Evolutionary conservation across 2,329 filamentous ascomycete species (phyloP).

Genomic region (Aureobasidium melanogenum): DNA sequence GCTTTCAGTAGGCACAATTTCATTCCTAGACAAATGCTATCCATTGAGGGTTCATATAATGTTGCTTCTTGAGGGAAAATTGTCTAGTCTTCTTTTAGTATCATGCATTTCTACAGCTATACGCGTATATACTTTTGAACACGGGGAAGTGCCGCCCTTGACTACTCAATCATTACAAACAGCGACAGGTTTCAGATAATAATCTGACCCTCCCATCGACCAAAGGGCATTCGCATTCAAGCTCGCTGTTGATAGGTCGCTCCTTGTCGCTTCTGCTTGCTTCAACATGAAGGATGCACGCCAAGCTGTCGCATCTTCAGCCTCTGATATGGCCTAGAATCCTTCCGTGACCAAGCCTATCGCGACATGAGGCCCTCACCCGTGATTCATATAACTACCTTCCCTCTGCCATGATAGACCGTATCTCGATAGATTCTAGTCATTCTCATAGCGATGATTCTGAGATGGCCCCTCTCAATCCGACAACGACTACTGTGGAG

Average conservation of each 20-base stretch:
- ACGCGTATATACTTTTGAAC: too few relatives aligned
- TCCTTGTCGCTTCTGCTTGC: neutral
- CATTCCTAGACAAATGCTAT: too few relatives aligned
- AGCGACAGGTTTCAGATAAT: too few relatives aligned
- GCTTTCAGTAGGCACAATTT: too few relatives aligned
- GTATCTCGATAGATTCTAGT: neutral
- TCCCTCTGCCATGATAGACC: neutral
- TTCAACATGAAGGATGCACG: neutral
- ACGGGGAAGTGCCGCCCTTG: too few relatives aligned
- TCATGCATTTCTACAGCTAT: too few relatives aligned
- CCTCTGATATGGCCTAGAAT: neutral
- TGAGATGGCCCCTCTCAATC: constrained; percentile 2
- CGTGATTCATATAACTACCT: neutral
- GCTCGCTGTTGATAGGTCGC: neutral
- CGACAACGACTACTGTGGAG: neutral
- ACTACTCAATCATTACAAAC: neutral
- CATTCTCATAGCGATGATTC: neutral
- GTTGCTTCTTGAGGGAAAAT: too few relatives aligned
- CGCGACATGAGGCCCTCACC: neutral
- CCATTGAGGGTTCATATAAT: too few relatives aligned
- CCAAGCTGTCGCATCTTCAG: neutral
- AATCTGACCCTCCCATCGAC: too few relatives aligned
- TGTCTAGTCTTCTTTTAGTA: too few relatives aligned
- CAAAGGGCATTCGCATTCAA: neutral
- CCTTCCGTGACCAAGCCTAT: neutral